A percentile compares a stretch with the other conserved stretches of the same genome.
Conservation (phyloP, 148 eudicot genomes). For the Heliosperma pusillum region DNA sequence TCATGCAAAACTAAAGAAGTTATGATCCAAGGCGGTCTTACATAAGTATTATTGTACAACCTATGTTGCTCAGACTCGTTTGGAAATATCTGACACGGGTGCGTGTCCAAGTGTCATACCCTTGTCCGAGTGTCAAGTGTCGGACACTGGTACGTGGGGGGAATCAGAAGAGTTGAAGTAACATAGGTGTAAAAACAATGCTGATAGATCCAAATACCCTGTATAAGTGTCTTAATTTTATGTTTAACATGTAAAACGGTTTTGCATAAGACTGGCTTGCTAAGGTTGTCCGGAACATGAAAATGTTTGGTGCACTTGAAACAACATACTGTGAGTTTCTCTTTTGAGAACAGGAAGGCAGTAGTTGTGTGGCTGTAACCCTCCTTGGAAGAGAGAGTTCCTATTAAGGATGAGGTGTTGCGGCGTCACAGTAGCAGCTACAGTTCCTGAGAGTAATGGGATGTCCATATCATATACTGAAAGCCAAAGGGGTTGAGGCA, state of each 20-base stretch:
- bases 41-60: background rate
- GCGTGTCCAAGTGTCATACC: too few relatives aligned
- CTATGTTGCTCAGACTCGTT: too few relatives aligned
- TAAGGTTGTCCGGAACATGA: background rate
- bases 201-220: background rate
- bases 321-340: conserved; percentile 67
- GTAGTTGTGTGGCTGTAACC: conserved; percentile 85
- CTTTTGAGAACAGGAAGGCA: conserved; percentile 95
- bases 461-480: background rate
- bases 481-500: background rate
- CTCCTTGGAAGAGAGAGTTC: conserved; percentile 92
- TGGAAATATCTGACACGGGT: too few relatives aligned
- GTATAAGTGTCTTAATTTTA: background rate
- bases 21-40: background rate
- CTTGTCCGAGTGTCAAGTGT: too few relatives aligned
- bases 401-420: conserved; percentile 90
- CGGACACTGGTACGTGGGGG: too few relatives aligned
- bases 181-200: too few relatives aligned
- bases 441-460: conserved; percentile 39
- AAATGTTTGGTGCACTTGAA: conserved; percentile 12
- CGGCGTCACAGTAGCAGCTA: conserved; percentile 98
- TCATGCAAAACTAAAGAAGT: background rate
- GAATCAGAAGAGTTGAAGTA: too few relatives aligned
- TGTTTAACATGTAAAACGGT: background rate
- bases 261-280: background rate